Percentiles rank a stretch among this genome's conserved stretches.
These are phyloP conservation scores for Yarrowia keelungensis DNA, from an alignment of 805 yeast species.

Conservation along the genomic window DNA sequence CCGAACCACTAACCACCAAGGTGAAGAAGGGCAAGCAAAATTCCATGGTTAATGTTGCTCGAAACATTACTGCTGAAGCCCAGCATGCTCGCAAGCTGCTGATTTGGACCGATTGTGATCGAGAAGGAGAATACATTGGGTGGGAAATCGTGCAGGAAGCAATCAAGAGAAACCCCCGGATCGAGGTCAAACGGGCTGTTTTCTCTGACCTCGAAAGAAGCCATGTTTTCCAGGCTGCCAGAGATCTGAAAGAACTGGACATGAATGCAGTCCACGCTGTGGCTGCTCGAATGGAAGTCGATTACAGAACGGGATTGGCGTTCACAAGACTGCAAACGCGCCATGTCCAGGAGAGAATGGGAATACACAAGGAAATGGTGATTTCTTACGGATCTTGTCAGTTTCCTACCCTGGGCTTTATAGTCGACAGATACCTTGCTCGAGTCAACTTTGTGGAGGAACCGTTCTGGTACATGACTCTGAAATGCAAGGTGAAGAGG, in stretches of 20 bases:
- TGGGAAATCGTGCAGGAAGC: conserved; percentile 82
- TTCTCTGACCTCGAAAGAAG: conserved; percentile 83
- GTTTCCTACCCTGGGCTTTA: conserved; percentile 95
- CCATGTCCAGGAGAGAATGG: conserved; percentile 50
- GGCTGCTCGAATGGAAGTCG: conserved; percentile 82
- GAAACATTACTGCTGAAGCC: conserved; percentile 73
- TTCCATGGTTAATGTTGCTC: conserved; percentile 57
- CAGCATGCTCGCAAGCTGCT: conserved; percentile 65
- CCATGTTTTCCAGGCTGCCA: conserved; percentile 80
- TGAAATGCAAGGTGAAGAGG: conserved; percentile 52
- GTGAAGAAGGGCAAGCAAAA: conserved; percentile 50
- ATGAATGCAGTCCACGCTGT: conserved; percentile 82
- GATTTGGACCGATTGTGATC: conserved; percentile 99
- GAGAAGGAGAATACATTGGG: conserved; percentile 95
- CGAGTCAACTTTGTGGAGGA: conserved; percentile 76
- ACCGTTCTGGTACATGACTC: conserved; percentile 75
- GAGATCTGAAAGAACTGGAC: conserved; percentile 67
- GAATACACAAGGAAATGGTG: conserved; percentile 46
- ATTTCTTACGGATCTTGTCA: conserved; percentile 94
- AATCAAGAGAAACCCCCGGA: conserved; percentile 54
- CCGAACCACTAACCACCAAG: conserved; percentile 64
- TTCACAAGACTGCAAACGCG: conserved; percentile 82
- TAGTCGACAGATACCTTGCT: conserved; percentile 86
- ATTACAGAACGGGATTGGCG: conserved; percentile 85
- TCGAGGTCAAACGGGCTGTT: conserved; percentile 73